Evolutionary conservation across 768 basidiomycete species (phyloP).

Genomic region (Kondoa malvinella): DNA sequence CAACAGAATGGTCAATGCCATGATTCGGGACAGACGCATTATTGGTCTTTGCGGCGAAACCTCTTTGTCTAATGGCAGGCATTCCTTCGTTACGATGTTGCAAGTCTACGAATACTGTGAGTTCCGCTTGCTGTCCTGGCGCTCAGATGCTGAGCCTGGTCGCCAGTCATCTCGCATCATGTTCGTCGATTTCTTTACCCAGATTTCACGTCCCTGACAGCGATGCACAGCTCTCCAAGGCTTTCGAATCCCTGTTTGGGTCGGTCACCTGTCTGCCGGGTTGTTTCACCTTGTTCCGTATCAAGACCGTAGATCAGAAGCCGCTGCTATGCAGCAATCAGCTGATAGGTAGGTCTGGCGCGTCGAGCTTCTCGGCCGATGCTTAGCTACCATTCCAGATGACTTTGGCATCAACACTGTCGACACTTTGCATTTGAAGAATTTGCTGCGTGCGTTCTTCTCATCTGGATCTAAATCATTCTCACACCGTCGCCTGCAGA

Average conservation of each 20-base stretch:
- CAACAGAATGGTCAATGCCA: slow-evolving; percentile 72
- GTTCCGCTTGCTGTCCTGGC: background rate
- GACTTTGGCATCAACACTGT: slow-evolving; percentile 93
- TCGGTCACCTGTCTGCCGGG: slow-evolving; percentile 97
- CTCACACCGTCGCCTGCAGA: slow-evolving; percentile 47
- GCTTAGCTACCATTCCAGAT: slow-evolving; percentile 43
- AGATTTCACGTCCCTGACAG: slow-evolving; percentile 37
- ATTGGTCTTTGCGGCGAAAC: slow-evolving; percentile 95
- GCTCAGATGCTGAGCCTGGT: background rate
- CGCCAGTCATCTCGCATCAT: slow-evolving; percentile 69
- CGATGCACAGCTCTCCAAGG: slow-evolving; percentile 68
- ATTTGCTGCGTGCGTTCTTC: background rate
- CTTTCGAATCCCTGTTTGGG: slow-evolving; percentile 90
- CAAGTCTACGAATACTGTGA: slow-evolving; percentile 88
- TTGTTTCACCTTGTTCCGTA: slow-evolving; percentile 93
- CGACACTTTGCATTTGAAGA: slow-evolving; percentile 48
- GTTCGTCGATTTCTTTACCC: slow-evolving; percentile 32
- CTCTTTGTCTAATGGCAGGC: slow-evolving; percentile 74
- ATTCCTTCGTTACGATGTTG: slow-evolving; percentile 49
- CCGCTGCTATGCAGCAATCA: slow-evolving; percentile 39
- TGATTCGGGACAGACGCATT: slow-evolving; percentile 42
- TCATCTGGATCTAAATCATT: background rate
- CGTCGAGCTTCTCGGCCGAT: background rate
- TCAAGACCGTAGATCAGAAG: slow-evolving; percentile 76
- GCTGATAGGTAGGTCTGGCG: background rate